Evolutionary conservation across 2,329 filamentous ascomycete species (phyloP), one percentile per base, ranked within the genome.

Genomic region (Xylariaceae sp.): DNA sequence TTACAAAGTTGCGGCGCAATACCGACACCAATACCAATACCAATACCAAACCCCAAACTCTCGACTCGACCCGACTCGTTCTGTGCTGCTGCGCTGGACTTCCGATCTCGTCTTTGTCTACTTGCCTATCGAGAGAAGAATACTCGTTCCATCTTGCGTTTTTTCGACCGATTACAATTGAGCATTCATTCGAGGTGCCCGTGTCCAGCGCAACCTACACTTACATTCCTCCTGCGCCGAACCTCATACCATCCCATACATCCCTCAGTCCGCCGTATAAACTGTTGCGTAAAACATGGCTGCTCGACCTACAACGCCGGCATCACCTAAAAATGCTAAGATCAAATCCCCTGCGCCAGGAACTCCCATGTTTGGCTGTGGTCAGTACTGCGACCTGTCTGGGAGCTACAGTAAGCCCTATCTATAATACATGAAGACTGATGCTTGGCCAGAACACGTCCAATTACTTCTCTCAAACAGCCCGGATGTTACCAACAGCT

Each of bases 401-500:
- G 40, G 48, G 42, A 61, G 50, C 60, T 51, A 48, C 56, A 62
- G 47, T n/a, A n/a, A n/a, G n/a, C n/a, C 23, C 23, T 26, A 26
- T 26, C 23, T 9, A 26, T 26, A 26, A n/a, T 56, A 47, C 42
- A 18, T 29, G 47, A 55, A 54, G 56, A 50, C 74, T 77, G 61
- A 76, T 65, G 44, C 49, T 40, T 10, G 32, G 50, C 12, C 67
- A 92, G 89, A 90, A 71, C 89, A 93, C 73, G 81, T 90, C 47
- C 86, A 90, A 70, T 78, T 81, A 20, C 82, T 92, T 57, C 79
- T 91, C 32, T 80, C 77, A 32, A 82, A 81, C 66, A 80, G 77
- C 44, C 83, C 85, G 60, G 84, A 87, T 60, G 82, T 84, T 16
- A 86, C 85, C 73, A 87, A 89, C 65, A 86, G 81, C 59, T 88